Conservation (phyloP, 2,329 filamentous ascomycete species). For the Xylariomycetidae sp. region DNA sequence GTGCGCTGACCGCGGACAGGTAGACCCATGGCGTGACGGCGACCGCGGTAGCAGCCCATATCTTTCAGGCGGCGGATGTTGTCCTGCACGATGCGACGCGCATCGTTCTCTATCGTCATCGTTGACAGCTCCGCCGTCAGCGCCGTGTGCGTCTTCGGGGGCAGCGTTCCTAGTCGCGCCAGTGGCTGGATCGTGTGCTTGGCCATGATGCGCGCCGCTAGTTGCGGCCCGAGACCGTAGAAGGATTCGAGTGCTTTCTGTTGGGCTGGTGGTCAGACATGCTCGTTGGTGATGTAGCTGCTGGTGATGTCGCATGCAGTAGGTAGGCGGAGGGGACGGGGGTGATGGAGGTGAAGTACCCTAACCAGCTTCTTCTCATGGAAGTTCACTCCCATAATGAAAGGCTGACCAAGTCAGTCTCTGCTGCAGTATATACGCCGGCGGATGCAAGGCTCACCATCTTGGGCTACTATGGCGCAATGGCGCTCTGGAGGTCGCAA, state of each 20-base stretch:
- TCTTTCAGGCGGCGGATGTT: constrained; percentile 84
- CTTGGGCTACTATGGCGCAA: constrained; percentile 5
- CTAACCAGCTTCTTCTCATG: constrained; percentile 75
- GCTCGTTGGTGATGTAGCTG: background rate
- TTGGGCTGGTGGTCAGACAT: constrained; percentile 6
- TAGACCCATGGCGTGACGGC: constrained; percentile 85
- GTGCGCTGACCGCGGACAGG: constrained; percentile 89
- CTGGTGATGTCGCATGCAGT: constrained; percentile 6
- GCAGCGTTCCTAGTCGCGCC: constrained; percentile 69
- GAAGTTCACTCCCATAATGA: constrained; percentile 85
- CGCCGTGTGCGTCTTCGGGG: constrained; percentile 70
- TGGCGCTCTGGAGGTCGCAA: constrained; percentile 3
- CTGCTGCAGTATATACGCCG: background rate
- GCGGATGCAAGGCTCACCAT: constrained; percentile 8
- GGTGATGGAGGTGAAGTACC: constrained; percentile 40
- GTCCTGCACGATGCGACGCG: constrained; percentile 69
- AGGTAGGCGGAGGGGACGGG: constrained; percentile 2
- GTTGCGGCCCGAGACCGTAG: constrained; percentile 72
- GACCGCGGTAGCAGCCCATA: constrained; percentile 84
- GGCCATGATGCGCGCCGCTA: constrained; percentile 72
- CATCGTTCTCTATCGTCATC: constrained; percentile 92
- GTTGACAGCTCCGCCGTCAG: constrained; percentile 79
- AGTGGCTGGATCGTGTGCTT: constrained; percentile 83
- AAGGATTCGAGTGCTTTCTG: constrained; percentile 74
- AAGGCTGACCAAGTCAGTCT: constrained; percentile 49